Evolutionary conservation across 164 flowering plant genomes (phyloP), one percentile per base, ranked within the genome.

Genomic region (Umbilicus rupestris): DNA sequence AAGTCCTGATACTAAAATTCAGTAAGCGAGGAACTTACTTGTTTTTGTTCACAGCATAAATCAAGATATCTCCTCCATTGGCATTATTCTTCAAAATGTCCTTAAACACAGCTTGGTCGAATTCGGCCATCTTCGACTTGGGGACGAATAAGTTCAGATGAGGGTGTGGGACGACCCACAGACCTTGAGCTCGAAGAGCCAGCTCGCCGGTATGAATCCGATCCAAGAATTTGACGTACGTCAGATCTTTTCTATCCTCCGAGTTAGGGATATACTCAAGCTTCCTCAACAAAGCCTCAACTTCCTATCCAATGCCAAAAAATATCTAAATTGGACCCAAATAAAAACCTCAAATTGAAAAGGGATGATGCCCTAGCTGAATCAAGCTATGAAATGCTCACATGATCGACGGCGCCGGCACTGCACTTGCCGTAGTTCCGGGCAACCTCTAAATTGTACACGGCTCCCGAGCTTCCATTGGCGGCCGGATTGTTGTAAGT

Each of bases 81-180:
- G 57, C 22, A 50, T 50, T 50, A 39, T 47, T 69, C 26, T 64
- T 63, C 28, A 69, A 5, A 29, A 69, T 64, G 67, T 39, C 62
- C 39, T 39, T 50, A 44, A 69, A 63, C 19, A 69, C 67, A 20
- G 67, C 69, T 5, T 33, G n/a, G 28, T 66, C 30, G 69, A 80
- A 76, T 24, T 67, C 63, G 10, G 64, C 29, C 39, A 81, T 77
- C 37, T 74, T 68, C 4, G 79, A 66, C 20, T 64, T 68, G 7
- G 84, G 80, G 60, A 81, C 73, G 60, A 78, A 75, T 62, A 81
- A 71, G 59, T 81, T 79, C 12, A 81, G 73, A 80, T 82, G 78
- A 26, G 84, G 82, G 63, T 81, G 84, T 20, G 82, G 39, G 14
- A 81, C 80, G 47, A 77, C 79, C 84, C 84, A 81, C 29, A 70